phyloP scores from a whole-genome alignment of 2,329 filamentous ascomycete species.

The Teratosphaeria destructans region DNA sequence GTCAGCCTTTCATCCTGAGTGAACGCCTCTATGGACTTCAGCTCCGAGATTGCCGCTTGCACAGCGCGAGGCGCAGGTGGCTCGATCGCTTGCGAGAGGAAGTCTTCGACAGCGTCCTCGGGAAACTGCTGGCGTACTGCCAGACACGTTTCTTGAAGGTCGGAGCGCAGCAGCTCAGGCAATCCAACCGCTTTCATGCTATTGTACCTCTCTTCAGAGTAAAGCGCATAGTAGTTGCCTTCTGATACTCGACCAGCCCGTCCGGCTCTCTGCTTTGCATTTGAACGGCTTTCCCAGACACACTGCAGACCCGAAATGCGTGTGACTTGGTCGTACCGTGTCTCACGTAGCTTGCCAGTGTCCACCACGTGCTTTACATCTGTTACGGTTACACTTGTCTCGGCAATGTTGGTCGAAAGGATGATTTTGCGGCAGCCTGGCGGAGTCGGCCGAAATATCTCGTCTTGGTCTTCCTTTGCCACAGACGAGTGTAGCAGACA shows the following conservation, averaged over 20 bases:
- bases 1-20: slow-evolving; percentile 35
- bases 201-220: slow-evolving; percentile 28
- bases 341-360: slow-evolving; percentile 32
- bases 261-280: slow-evolving; percentile 39
- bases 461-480: slow-evolving; percentile 30
- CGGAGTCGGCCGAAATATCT: slow-evolving; percentile 32
- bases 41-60: slow-evolving; percentile 27
- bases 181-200: slow-evolving; percentile 24
- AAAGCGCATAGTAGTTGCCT: slow-evolving; percentile 42
- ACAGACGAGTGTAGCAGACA: slow-evolving; percentile 39
- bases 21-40: slow-evolving; percentile 34
- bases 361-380: slow-evolving; percentile 43
- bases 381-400: slow-evolving; percentile 43
- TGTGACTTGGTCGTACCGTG: slow-evolving; percentile 30
- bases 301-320: slow-evolving; percentile 31
- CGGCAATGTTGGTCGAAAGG: slow-evolving; percentile 42
- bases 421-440: slow-evolving; percentile 38
- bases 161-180: slow-evolving; percentile 34
- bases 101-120: slow-evolving; percentile 28
- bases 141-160: slow-evolving; percentile 37
- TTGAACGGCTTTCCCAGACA: slow-evolving; percentile 40
- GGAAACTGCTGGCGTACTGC: slow-evolving; percentile 32
- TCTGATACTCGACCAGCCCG: slow-evolving; percentile 39
- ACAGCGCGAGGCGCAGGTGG: slow-evolving; percentile 32
- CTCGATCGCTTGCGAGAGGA: slow-evolving; percentile 36